These are phyloP conservation scores for Pulveroboletus sp. DNA, from an alignment of 768 basidiomycete genomes.

Conservation along the genomic window DNA sequence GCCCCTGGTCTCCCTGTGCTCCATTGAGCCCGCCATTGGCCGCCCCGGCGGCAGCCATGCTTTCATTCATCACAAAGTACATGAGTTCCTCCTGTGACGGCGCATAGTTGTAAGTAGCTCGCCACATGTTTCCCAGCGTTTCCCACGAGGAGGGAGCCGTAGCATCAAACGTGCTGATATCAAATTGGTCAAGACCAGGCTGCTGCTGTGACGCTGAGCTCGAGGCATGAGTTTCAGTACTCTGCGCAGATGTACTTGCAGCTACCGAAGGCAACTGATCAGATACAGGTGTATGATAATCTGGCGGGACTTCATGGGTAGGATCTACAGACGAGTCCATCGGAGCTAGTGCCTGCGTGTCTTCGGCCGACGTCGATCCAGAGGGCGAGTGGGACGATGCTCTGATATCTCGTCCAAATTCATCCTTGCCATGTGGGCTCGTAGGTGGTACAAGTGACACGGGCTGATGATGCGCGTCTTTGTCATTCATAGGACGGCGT, in stretches of 20 bases:
- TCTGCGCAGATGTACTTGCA: conserved; percentile 54
- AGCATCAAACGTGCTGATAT: conserved; percentile 68
- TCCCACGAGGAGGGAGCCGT: conserved; percentile 75
- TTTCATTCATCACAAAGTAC: conserved; percentile 57
- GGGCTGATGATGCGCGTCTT: conserved; percentile 25
- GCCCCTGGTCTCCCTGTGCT: conserved; percentile 23
- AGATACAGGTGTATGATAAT: conserved; percentile 45
- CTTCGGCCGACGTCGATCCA: conserved; percentile 24
- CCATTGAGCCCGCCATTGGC: conserved; percentile 13
- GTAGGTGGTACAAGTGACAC: conserved; percentile 21
- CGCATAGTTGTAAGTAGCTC: conserved; percentile 56
- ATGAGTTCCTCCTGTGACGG: conserved; percentile 76
- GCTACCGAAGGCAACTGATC: conserved; percentile 41
- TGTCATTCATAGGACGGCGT: conserved; percentile 37
- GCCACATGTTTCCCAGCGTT: conserved; percentile 75
- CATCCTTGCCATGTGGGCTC: conserved; percentile 58
- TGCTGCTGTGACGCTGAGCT: conserved; percentile 37
- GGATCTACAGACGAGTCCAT: conserved; percentile 38
- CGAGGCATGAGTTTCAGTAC: conserved; percentile 29
- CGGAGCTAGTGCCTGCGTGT: conserved; percentile 25
- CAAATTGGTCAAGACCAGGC: conserved; percentile 62
- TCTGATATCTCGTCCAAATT: conserved; percentile 82
- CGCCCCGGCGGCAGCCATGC: conserved; percentile 17
- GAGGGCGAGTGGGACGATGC: conserved; percentile 40
- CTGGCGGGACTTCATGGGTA: conserved; percentile 40